phyloP scores from a whole-genome alignment of 2,329 filamentous ascomycete genomes.

The Nothopassalora personata region DNA sequence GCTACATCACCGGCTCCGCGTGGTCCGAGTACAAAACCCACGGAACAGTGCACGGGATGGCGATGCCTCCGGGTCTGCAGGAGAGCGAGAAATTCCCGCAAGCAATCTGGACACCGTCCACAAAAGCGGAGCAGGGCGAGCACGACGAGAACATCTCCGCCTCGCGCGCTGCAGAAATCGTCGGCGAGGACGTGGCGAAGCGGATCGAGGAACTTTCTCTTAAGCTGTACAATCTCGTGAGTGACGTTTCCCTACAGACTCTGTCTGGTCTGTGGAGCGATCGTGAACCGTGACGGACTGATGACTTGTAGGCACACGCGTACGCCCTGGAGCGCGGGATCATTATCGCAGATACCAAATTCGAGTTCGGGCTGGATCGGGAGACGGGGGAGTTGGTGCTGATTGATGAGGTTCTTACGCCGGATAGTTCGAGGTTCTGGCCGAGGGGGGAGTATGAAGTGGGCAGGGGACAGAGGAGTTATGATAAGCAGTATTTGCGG shows the following conservation, averaged over 20 bases:
- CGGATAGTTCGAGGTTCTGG: conserved; percentile 77
- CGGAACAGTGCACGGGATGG: conserved; percentile 75
- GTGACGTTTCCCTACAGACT: conserved; percentile 14
- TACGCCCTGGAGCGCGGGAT: conserved; percentile 64
- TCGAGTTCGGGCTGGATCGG: conserved; percentile 64
- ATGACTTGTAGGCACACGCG: conserved; percentile 46
- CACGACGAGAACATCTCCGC: conserved; percentile 84
- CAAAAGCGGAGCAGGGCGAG: conserved; percentile 73
- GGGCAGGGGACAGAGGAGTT: conserved; percentile 72
- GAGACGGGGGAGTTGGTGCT: conserved; percentile 63
- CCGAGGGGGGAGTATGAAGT: conserved; percentile 64
- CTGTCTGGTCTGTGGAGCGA: no score
- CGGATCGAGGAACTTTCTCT: conserved; percentile 62
- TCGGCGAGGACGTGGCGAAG: conserved; percentile 59
- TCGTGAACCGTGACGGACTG: not conserved
- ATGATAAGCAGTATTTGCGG: conserved; percentile 71
- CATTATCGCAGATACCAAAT: conserved; percentile 73
- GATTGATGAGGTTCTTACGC: conserved; percentile 81
- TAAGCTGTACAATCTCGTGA: conserved; percentile 55
- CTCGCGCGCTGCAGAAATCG: conserved; percentile 56
- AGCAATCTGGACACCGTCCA: conserved; percentile 74
- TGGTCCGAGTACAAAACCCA: conserved; percentile 71
- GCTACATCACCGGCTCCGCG: conserved; percentile 81
- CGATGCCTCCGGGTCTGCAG: conserved; percentile 60
- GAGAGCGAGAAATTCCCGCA: conserved; percentile 65